Evolutionary conservation across 768 basidiomycete genomes (phyloP), one percentile per base, ranked within the genome.

Genomic region (Lentinula boryana): DNA sequence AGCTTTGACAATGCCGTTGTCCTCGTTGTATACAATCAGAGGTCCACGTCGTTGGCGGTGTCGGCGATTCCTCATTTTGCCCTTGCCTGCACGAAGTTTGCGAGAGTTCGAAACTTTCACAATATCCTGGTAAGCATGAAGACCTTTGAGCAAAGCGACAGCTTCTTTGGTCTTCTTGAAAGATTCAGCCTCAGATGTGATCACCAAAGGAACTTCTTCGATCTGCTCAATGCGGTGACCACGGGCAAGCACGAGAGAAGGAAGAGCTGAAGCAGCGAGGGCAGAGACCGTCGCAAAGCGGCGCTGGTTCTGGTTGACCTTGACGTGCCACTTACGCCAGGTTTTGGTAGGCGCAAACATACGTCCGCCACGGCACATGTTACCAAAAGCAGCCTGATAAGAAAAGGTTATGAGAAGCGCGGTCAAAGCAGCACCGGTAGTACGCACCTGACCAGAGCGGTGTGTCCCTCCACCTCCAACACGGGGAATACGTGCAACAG

Each of bases 321-420:
- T 99, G 82, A 98, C 91, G 80, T 99, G 97, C 97, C 97, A 99
- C 76, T 88, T 95, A 79, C 96, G 90, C 96, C 95, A 98, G 73
- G 87, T 92, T 84, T 97, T 98, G 79, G 96, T 98, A 16, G 97
- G 97, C 32, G 96, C 96, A 78, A 99, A 98, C 97, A 99, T 98
- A 73, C 97, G 94, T 82, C 97, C 97, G 72, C 97, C 96, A 77
- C 97, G 92, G 84, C 96, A 98, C 97, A 99, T 98, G 90, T 98
- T 98, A 72, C 97, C 97, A 80, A 98, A 98, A 35, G 97, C 97
- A 74, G 93, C 97, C 89, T 96, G 60, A 27, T 38, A 60, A 56
- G 23, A 12, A 51, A 40, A 61, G 43, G 13, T 38, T 13, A 8
- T 68, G 51, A 56, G 58, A 56, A 41, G 46, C 32, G 4, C 33